Conservation (phyloP, 108 stramenopile species). For the Pseudonitzschia multiseries region DNA sequence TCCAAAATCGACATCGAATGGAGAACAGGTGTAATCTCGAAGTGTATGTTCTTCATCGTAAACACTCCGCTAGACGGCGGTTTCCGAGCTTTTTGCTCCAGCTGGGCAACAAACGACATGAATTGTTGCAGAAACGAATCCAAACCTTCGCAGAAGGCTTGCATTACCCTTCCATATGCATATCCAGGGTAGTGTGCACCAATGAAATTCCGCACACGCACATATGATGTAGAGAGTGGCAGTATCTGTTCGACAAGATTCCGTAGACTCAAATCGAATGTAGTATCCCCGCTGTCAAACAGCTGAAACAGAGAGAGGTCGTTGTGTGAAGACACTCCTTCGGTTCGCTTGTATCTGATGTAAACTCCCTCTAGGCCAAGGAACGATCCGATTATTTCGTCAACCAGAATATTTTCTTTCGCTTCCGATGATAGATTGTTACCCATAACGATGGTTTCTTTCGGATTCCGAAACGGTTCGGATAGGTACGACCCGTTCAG, state of each 20-base stretch:
- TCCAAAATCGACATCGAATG: conserved; percentile 77
- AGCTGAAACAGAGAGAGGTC: conserved; percentile 32
- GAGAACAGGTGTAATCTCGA: conserved; percentile 64
- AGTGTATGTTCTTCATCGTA: conserved; percentile 77
- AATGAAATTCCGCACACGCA: conserved; percentile 70
- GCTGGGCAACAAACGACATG: conserved; percentile 61
- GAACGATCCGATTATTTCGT: conserved; percentile 80
- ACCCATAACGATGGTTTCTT: not conserved
- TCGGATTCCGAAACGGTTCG: conserved; percentile 27
- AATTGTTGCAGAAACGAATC: conserved; percentile 76
- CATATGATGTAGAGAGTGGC: conserved; percentile 69
- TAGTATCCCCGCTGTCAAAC: conserved; percentile 27
- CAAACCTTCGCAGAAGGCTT: conserved; percentile 83
- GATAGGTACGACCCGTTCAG: conserved; percentile 33
- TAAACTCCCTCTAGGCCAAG: conserved; percentile 77
- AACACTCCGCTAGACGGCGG: conserved; percentile 30
- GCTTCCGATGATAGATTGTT: conserved; percentile 26
- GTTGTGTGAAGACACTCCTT: conserved; percentile 8
- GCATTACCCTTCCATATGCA: conserved; percentile 86
- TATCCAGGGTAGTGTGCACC: conserved; percentile 51
- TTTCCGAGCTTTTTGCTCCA: conserved; percentile 59
- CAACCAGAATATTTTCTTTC: conserved; percentile 68
- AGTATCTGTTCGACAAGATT: conserved; percentile 63
- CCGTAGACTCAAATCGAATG: conserved; percentile 55
- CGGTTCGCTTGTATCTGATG: conserved; percentile 32